Evolutionary conservation across 2,329 filamentous ascomycete species (phyloP).

Genomic region (Talaromyces rugulosus): DNA sequence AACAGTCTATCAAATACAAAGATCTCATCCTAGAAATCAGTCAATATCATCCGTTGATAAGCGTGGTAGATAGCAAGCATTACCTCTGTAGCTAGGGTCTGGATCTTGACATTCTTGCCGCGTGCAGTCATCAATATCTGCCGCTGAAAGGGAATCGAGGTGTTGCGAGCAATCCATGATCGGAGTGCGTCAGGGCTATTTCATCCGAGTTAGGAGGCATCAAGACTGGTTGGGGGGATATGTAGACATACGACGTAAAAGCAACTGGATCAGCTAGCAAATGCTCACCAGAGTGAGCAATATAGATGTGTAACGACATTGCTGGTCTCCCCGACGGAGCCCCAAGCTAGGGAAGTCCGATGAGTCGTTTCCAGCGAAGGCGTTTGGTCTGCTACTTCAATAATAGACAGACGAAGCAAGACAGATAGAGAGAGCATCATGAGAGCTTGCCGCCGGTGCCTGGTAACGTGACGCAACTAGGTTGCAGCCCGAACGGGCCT

Average conservation of each 20-base stretch:
- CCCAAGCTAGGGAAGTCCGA: slow-evolving; percentile 15
- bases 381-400: not conserved
- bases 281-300: slow-evolving; percentile 88
- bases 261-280: slow-evolving; percentile 72
- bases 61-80: slow-evolving; percentile 18
- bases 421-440: not conserved
- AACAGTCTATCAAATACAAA: slow-evolving; percentile 86
- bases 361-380: slow-evolving; percentile 10
- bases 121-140: slow-evolving; percentile 84
- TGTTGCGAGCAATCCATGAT: slow-evolving; percentile 71
- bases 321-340: slow-evolving; percentile 39
- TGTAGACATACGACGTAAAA: slow-evolving; percentile 63
- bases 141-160: slow-evolving; percentile 68
- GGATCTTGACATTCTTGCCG: slow-evolving; percentile 77
- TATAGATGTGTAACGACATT: slow-evolving; percentile 87
- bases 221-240: not conserved
- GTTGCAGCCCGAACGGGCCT: slow-evolving; percentile 7
- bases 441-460: not conserved
- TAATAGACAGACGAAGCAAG: not conserved
- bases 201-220: slow-evolving; percentile 17
- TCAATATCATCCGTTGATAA: slow-evolving; percentile 1
- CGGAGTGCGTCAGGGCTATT: slow-evolving; percentile 77
- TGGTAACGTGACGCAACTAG: slow-evolving; percentile 12
- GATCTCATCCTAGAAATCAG: slow-evolving; percentile 66
- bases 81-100: slow-evolving; percentile 77